phyloP scores from a whole-genome alignment of 2,329 filamentous ascomycete genomes.

The Calonectria hongkongensis region DNA sequence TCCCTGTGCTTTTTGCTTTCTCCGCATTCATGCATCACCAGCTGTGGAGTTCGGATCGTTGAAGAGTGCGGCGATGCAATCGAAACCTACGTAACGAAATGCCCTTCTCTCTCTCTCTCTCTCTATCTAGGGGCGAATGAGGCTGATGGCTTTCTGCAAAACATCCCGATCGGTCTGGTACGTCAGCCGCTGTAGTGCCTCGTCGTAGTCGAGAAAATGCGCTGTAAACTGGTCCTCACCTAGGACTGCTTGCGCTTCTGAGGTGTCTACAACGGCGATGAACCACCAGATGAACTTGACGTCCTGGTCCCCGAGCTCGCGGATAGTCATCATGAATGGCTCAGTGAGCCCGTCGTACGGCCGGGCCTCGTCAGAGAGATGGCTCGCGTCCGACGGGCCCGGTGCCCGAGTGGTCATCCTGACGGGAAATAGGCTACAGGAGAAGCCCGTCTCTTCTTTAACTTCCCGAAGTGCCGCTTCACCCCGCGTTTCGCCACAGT shows the following conservation, averaged over 20 bases:
- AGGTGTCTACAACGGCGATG: constrained; percentile 28
- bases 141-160: constrained; percentile 32
- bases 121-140: constrained; percentile 8
- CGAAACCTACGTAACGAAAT: neutral
- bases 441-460: constrained; percentile 42
- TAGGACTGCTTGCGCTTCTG: too few species aligned
- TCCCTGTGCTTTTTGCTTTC: neutral
- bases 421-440: constrained; percentile 32
- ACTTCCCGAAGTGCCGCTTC: constrained; percentile 42
- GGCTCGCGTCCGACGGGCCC: constrained; percentile 18
- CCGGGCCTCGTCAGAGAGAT: constrained; percentile 41
- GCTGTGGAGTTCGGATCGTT: neutral
- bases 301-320: constrained; percentile 17
- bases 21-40: constrained; percentile 27
- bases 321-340: constrained; percentile 41
- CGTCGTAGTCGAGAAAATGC: constrained; percentile 34
- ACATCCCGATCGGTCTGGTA: constrained; percentile 34
- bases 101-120: neutral
- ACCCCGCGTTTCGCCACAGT: constrained; percentile 37
- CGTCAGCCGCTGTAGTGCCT: constrained; percentile 30
- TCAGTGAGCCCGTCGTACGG: constrained; percentile 45
- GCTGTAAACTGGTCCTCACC: constrained; percentile 30
- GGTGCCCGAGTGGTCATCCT: constrained; percentile 41
- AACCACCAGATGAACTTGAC: constrained; percentile 43
- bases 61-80: neutral